Conservation (phyloP, 306 rosid genomes). For the Quercus berberidifolia region DNA sequence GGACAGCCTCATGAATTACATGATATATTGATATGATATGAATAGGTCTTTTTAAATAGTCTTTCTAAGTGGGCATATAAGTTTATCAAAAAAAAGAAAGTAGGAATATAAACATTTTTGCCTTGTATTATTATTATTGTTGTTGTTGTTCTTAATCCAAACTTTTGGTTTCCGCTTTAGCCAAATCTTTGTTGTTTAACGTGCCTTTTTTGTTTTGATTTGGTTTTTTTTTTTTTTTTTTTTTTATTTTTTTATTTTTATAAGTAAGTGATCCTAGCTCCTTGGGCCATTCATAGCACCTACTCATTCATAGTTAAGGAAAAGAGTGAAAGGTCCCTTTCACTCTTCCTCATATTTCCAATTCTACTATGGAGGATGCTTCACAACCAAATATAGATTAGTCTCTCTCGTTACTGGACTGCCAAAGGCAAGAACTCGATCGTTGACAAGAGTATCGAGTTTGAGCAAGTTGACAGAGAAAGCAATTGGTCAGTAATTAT, state of each 20-base stretch:
- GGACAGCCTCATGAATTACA: too few species aligned
- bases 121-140: background rate
- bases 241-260: background rate
- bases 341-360: background rate
- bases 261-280: background rate
- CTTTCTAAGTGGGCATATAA: too few species aligned
- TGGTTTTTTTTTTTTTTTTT: background rate
- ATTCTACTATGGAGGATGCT: slow-evolving; percentile 1
- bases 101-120: too few species aligned
- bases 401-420: slow-evolving; percentile 14
- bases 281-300: background rate
- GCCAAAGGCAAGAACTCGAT: background rate
- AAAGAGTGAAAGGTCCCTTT: background rate
- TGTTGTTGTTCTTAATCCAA: background rate
- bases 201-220: too few species aligned
- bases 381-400: slow-evolving; percentile 31
- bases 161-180: background rate
- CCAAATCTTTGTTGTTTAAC: background rate
- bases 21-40: too few species aligned
- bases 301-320: background rate
- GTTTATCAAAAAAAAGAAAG: too few species aligned
- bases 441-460: slow-evolving; percentile 28
- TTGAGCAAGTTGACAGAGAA: slow-evolving; percentile 43
- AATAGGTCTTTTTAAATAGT: too few species aligned
- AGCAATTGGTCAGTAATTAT: slow-evolving; percentile 21